Conservation (phyloP, 2,329 filamentous ascomycete genomes). For the Beauveria asiatica region DNA sequence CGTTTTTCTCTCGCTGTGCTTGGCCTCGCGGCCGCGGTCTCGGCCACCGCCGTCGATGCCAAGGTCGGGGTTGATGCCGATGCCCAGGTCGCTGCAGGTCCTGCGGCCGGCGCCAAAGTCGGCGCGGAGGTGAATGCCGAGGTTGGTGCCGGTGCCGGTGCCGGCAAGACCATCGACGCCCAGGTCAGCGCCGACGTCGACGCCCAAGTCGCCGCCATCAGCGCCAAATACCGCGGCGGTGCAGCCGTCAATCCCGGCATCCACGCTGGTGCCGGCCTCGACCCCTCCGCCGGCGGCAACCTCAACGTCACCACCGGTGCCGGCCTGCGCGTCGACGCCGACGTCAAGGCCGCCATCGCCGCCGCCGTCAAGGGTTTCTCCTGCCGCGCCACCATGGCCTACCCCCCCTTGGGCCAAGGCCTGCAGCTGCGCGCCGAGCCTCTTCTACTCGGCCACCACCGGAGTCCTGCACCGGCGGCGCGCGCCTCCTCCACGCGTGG, state of each 20-base stretch:
- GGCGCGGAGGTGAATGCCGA: slow-evolving; percentile 18
- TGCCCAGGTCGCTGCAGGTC: slow-evolving; percentile 14
- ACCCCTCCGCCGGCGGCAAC: slow-evolving; percentile 21
- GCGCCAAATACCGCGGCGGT: too few relatives aligned
- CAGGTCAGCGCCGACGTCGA: background rate
- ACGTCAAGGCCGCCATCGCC: slow-evolving; percentile 16
- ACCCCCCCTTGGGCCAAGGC: slow-evolving; percentile 31
- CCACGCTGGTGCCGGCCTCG: slow-evolving; percentile 14
- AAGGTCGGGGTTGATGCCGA: slow-evolving; percentile 7
- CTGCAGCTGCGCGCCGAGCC: slow-evolving; percentile 36
- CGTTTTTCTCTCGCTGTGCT: slow-evolving; percentile 7
- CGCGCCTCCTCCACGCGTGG: slow-evolving; percentile 23
- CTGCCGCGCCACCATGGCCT: slow-evolving; percentile 27
- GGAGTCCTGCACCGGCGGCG: slow-evolving; percentile 23
- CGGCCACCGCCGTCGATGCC: slow-evolving; percentile 1
- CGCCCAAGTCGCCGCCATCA: background rate
- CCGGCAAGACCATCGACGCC: background rate
- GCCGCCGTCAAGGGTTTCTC: slow-evolving; percentile 17
- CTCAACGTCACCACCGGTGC: background rate
- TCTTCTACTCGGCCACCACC: slow-evolving; percentile 27
- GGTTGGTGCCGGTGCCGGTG: slow-evolving; percentile 5
- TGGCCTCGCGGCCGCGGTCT: slow-evolving; percentile 5
- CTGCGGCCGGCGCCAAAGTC: slow-evolving; percentile 10
- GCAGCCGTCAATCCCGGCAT: background rate
- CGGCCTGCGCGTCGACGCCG: slow-evolving; percentile 15